Conservation (phyloP, 1,139 yeast genomes). For the Hemisphaericaspora xylanilytica region DNA sequence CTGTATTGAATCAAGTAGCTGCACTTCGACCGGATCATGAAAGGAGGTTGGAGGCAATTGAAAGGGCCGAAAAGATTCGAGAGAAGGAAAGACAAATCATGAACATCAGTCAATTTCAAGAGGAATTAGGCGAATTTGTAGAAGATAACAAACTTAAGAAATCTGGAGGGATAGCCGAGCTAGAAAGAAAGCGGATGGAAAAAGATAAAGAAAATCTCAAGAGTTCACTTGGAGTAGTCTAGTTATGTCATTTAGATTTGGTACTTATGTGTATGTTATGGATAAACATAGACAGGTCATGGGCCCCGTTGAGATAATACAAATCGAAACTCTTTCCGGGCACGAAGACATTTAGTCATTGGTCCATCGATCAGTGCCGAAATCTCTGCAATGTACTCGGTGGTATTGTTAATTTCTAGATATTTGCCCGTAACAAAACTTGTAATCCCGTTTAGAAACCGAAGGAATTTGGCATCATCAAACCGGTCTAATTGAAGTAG, state of each 20-base stretch:
- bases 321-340: conserved; percentile 1
- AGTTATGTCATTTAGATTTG: background rate
- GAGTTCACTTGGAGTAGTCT: conserved; percentile 37
- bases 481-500: conserved; percentile 9
- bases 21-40: conserved; percentile 84
- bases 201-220: conserved; percentile 70
- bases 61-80: conserved; percentile 79
- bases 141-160: conserved; percentile 70
- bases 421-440: conserved; percentile 7
- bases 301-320: no score
- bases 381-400: conserved; percentile 1
- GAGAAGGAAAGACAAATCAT: conserved; percentile 65
- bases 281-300: no score
- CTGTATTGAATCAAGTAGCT: conserved; percentile 74
- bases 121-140: conserved; percentile 85
- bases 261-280: background rate
- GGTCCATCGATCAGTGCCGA: background rate
- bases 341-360: conserved; percentile 1
- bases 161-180: conserved; percentile 86
- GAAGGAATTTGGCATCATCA: conserved; percentile 6
- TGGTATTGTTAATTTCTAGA: conserved; percentile 6
- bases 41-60: conserved; percentile 80
- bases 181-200: conserved; percentile 64
- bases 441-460: conserved; percentile 8
- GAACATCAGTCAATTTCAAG: conserved; percentile 66